Base-by-base conservation (phyloP, 169 alveolate genomes). In the Plasmodium chabaudi region DNA sequence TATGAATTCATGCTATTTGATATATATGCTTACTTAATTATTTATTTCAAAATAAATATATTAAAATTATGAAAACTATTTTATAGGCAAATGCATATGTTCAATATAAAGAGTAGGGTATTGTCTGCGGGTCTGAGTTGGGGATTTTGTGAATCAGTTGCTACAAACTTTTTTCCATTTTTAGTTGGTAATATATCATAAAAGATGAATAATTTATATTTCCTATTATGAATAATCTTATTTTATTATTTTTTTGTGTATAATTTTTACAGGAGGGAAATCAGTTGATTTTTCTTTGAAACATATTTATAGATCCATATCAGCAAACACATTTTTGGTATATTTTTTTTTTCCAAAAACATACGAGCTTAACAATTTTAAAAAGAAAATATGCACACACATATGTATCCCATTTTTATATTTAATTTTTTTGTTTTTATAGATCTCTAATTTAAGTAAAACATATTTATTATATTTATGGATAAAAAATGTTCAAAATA, bases 321-420 rank as follows among this genome's bases (percentile, higher is more conserved):
- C 75, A 27, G 88, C 88, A n/a, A 77, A 77, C 55, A 64, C 88
- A 9, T 77, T 77, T 68, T 63, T 77, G 75, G 88, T 77, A 15
- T 55, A 9, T 27, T 5, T 7, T 21, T 23, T 10, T 44, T 4
- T 27, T 13, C 12, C 19, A 49, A 9, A 19, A 25, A 17, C 9
- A 12, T 12, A 5, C 19, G 0, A 19, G 12, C 9, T 12, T n/a
- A 23, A 53, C 10, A 19, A 10, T 42, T 19, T 19, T 10, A 25
- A 9, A 69, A 69, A 5, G 7, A 34, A 34, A 34, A 34, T 34
- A 34, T 34, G 42, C 42, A 34, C 0, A 34, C 42, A 1, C 5
- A 34, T 27, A 1, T 34, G 42, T 34, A 34, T 34, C 4, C 4
- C 12, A 5, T 2, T 21, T n/a, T 47, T 27, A 13, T 21, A n/a